Evolutionary conservation across 2,329 filamentous ascomycete species (phyloP), one percentile per base, ranked within the genome.

Genomic region (Penicillium expansum): DNA sequence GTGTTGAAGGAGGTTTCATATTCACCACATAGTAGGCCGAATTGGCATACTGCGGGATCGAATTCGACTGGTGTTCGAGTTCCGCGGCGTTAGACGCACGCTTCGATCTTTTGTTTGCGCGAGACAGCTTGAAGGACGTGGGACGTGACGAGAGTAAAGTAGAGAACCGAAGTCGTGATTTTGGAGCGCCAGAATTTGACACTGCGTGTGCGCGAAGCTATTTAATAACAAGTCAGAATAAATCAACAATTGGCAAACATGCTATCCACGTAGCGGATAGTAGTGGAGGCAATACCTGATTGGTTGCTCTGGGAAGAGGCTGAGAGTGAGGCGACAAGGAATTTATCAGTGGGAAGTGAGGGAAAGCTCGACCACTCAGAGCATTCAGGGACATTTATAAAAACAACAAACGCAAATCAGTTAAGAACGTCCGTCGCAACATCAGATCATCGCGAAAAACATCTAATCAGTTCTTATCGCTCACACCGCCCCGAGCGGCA

Each of bases 401-500:
- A 27, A 48, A 47, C 22, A 27, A 35, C 22, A 48, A 32, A 41
- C 10, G 29, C 48, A 41, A 41, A 33, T 38, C n/a, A 18, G 18
- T 10, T 8, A 30, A n/a, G 27, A 45, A 29, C 49, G 29, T 41
- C 39, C 29, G 8, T 47, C 20, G 33, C 33, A 29, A 33, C 16
- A 53, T 53, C 29, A 27, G 35, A 33, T 44, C 37, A 55, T 58
- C 44, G 41, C 42, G 41, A 56, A 61, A 59, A 65, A 59, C 59
- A 58, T 52, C 64, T 62, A 66, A 65, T 68, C 55, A 58, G 47
- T 38, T 27, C 33, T 61, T 60, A 58, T 62, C 58, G 48, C 14
- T 1, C 44, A 63, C 59, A 68, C 70, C 70, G 64, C 65, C 60
- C 48, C 32, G 3, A 1, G 6, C 49, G 64, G 70, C 71, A 72